These are phyloP conservation scores for Trypanosoma cruzi DNA, from an alignment of 208 protist species.

Conservation along the genomic window DNA sequence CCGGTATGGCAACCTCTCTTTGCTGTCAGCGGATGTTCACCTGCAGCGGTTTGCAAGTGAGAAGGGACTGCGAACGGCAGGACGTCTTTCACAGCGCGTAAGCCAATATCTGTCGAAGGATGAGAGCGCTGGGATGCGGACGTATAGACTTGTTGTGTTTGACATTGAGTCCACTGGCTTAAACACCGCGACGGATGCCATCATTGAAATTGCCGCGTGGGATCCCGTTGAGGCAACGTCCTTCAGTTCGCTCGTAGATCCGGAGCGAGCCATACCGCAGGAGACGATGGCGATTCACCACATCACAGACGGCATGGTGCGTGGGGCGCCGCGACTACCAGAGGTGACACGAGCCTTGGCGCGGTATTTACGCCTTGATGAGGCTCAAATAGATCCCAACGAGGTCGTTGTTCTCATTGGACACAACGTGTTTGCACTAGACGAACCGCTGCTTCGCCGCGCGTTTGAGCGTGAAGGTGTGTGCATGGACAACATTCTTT, in stretches of 20 bases:
- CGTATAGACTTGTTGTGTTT: constrained; percentile 73
- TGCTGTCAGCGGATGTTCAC: constrained; percentile 60
- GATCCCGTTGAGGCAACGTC: constrained; percentile 79
- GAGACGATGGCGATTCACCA: constrained; percentile 78
- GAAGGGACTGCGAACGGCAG: constrained; percentile 34
- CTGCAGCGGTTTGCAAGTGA: constrained; percentile 77
- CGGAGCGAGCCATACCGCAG: constrained; percentile 59
- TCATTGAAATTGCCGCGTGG: constrained; percentile 85
- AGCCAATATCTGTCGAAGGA: constrained; percentile 35
- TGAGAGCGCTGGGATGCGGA: constrained; percentile 19
- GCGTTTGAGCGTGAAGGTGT: constrained; percentile 45
- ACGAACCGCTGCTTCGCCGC: constrained; percentile 85
- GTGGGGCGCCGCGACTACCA: constrained; percentile 51
- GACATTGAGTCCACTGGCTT: constrained; percentile 91
- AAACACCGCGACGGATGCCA: constrained; percentile 71
- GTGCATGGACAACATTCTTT: constrained; percentile 65
- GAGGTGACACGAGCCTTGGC: constrained; percentile 58
- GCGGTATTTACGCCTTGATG: constrained; percentile 66
- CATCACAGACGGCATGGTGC: constrained; percentile 81
- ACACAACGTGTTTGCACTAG: constrained; percentile 85
- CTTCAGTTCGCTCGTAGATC: constrained; percentile 82
- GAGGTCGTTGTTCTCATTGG: constrained; percentile 80
- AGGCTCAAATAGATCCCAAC: constrained; percentile 34
- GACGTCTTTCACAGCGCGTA: constrained; percentile 41
- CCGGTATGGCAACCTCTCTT: constrained; percentile 52